Evolutionary conservation across 2,329 filamentous ascomycete genomes (phyloP), one percentile per base, ranked within the genome.

Genomic region (Ilyonectria sp.): DNA sequence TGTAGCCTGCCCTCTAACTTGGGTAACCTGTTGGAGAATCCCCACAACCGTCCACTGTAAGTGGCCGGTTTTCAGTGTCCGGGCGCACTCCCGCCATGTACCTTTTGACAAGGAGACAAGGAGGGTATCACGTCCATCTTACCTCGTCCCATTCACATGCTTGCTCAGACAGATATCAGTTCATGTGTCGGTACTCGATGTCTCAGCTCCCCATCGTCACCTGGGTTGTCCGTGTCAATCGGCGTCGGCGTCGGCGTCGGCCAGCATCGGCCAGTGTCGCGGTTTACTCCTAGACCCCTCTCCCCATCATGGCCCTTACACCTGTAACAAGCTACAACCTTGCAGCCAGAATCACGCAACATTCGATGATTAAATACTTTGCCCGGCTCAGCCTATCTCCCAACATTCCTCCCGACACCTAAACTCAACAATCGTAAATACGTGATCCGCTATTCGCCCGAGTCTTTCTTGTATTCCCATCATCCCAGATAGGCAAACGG

Each of bases 71-170:
- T 61, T 58, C 52, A 66, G 63, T 66, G 57, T 66, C 63, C 63
- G 63, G 59, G 44, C 33, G 35, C 55, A 37, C 47, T 26, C 50
- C n/a, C 46, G 37, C 15, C 54, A 46, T 33, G 47, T 50, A 40
- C 43, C 17, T 33, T 15, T 43, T 15, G 17, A 2, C 40, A n/a
- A 8, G n/a, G 40, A 33, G 33, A 19, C 21, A 35, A 10, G 46
- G 13, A n/a, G 31, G 33, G 35, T 23, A 40, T 52, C 13, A 13
- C 13, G n/a, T 43, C 47, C 35, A 29, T 31, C 33, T 60, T 31
- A 23, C 19, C 57, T 65, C 57, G 56, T 57, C 57, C 62, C 63
- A 66, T 66, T 66, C 63, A 66, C 57, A 66, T 61, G 63, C 63
- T 66, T 61, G 23, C 46, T 40, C 46, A 44, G 15, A 17, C 57